phyloP scores from a whole-genome alignment of 345 rosid genomes.

The Adansonia digitata region DNA sequence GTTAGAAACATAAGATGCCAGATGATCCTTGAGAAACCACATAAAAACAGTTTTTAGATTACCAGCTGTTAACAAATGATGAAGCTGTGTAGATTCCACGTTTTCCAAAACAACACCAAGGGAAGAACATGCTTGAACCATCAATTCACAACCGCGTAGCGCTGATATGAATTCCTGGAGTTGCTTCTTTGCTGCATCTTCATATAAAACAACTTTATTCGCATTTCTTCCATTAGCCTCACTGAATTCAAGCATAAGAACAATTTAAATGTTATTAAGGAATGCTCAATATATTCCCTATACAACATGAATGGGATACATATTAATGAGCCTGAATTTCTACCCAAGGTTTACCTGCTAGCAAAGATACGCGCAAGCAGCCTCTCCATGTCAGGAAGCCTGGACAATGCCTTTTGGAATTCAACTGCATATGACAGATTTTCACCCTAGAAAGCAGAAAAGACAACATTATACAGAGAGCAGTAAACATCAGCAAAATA shows the following conservation, averaged over 20 bases:
- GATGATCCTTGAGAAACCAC: constrained; percentile 7
- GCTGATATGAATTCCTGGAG: constrained; percentile 84
- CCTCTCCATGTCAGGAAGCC: constrained; percentile 96
- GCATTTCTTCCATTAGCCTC: constrained; percentile 94
- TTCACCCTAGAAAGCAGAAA: constrained; percentile 54
- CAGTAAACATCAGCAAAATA: background rate
- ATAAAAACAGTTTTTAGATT: constrained; percentile 19
- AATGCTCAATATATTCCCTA: constrained; percentile 6
- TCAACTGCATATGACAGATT: constrained; percentile 58
- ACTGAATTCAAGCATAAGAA: constrained; percentile 34
- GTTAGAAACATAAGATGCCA: constrained; percentile 24
- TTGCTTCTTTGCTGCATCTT: constrained; percentile 85
- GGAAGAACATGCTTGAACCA: constrained; percentile 74
- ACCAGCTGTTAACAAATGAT: constrained; percentile 74
- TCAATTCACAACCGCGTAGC: constrained; percentile 76
- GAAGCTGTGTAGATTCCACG: constrained; percentile 57
- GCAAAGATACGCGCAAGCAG: constrained; percentile 75
- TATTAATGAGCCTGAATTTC: constrained; percentile 7
- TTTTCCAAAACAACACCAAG: constrained; percentile 61
- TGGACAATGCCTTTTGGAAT: constrained; percentile 66
- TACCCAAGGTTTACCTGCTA: constrained; percentile 49
- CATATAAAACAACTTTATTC: constrained; percentile 73
- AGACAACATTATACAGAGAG: constrained; percentile 5
- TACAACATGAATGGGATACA: constrained; percentile 5
- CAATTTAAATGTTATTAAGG: constrained; percentile 4